Evolutionary conservation across 805 yeast species (phyloP), one percentile per base, ranked within the genome.

Genomic region (Myxozyma geophila): DNA sequence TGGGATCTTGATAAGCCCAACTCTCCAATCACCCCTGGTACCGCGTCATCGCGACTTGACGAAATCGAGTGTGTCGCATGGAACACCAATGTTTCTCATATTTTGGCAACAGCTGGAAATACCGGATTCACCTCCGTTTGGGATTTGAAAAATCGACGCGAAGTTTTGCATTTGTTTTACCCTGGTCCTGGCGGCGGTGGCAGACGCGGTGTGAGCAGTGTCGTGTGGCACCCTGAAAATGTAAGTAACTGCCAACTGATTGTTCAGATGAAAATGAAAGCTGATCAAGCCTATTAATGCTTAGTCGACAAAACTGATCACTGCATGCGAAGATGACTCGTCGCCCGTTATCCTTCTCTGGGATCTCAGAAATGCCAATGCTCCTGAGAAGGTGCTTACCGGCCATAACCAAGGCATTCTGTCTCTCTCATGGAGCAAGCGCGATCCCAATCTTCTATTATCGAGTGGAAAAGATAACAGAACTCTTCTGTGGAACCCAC

Each of bases 391-490:
- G 63, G 79, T 88, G 41, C 76, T 92, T 71, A 77, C 74, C 36
- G 97, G 98, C 60, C 98, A 93, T 75, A 83, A 85, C 54, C 88
- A 89, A 76, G 99, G 98, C 44, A 87, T 95, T 19, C 77, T 93
- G 58, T 89, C 97, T 8, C 78, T 95, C 60, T 98, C 95, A 74
- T 95, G 99, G 99, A 91, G 97, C 76, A 76, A 80, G 52, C 87
- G 86, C 70, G 99, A 95, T 75, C 84, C 90, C 54, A 81, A 81
- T 55, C 80, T 95, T 68, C 80, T 95, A 70, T 78, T 95, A 49
- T 90, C 98, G n/a, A 84, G 93, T 74, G 98, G 98, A 64, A 89
- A 90, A 72, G 99, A 95, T 76, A 92, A 92, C 74, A 79, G 90
- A 39, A 90, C 96, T 4, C 78, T 87, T 67, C 79, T 95, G 70